A percentile compares a stretch with the other conserved stretches of the same genome.
phyloP scores from a whole-genome alignment of 2,329 filamentous ascomycete species.

The Pseudocercospora vitis region DNA sequence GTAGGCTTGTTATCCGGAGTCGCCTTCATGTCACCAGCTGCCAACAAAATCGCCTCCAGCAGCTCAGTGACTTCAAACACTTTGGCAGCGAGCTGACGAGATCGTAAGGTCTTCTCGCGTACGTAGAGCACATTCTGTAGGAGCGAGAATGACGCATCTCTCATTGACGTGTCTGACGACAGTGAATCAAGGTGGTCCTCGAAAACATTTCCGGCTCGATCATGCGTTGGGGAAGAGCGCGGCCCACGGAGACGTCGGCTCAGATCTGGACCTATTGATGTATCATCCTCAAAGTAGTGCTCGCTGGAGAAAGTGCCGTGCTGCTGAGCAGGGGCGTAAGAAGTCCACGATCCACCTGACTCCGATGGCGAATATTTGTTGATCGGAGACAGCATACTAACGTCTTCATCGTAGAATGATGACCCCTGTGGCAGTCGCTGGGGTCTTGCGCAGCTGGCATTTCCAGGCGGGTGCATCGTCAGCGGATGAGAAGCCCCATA shows the following conservation, averaged over 20 bases:
- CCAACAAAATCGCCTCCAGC: slow-evolving; percentile 3
- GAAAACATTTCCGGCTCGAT: background rate
- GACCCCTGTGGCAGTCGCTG: background rate
- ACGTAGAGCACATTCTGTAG: background rate
- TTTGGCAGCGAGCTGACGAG: background rate
- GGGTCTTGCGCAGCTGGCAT: background rate
- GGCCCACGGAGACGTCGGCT: too few relatives aligned
- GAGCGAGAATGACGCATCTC: background rate
- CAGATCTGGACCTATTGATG: too few relatives aligned
- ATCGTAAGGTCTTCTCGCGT: background rate
- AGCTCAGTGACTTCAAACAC: background rate
- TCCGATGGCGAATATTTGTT: background rate
- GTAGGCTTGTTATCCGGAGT: background rate
- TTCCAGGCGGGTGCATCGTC: background rate
- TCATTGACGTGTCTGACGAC: background rate
- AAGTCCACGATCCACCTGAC: background rate
- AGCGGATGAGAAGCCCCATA: background rate
- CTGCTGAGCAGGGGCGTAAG: background rate
- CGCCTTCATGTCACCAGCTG: background rate
- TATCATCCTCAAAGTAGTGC: background rate
- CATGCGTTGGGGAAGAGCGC: too few relatives aligned
- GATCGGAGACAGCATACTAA: background rate
- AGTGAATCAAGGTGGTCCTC: background rate
- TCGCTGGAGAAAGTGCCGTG: background rate
- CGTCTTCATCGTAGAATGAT: slow-evolving; percentile 1